Evolutionary conservation across 2,329 filamentous ascomycete genomes (phyloP), one percentile per base, ranked within the genome.

Genomic region (Phialemoniopsis sp.): DNA sequence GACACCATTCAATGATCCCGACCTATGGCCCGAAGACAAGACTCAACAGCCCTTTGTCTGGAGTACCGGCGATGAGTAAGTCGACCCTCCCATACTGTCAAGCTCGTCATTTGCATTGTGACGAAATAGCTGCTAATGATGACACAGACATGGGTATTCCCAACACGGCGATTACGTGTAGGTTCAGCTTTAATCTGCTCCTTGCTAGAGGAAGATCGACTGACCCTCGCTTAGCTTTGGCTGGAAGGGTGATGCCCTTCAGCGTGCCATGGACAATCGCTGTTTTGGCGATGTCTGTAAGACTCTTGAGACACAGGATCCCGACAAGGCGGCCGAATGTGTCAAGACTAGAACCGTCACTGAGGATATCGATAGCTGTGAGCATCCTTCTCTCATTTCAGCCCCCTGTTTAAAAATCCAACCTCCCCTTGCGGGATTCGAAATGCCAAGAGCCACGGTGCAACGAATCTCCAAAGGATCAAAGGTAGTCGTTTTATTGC

Each of bases 11-110:
- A 60, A 59, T 46, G 51, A 59, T 48, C 18, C 51, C 48, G 46
- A 48, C 29, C 54, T 51, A 42, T 52, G 62, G 62, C 54, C 52
- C 10, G 55, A 57, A 28, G 56, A 63, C 49, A 58, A 57, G 14
- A 53, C 50, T n/a, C 19, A 35, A 3, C 55, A 57, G 45, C 57
- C 56, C 3, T 57, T 59, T 46, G 55, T 59, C n/a, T 58, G 52
- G 50, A 52, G 45, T 10, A 57, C 52, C 35, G 54, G 56, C 14
- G 56, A 60, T 38, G 29, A 13, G 37, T 39, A 35, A n/a, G 37
- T 34, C 19, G n/a, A 18, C 13, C 36, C 36, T 32, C 29, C 15
- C 35, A 16, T n/a, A n/a, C n/a, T n/a, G n/a, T n/a, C n/a, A n/a
- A n/a, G n/a, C 18, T 5, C 30, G 34, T 8, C 17, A 28, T 26